These are phyloP conservation scores for Chiua virens DNA, from an alignment of 768 basidiomycete genomes.

Conservation along the genomic window DNA sequence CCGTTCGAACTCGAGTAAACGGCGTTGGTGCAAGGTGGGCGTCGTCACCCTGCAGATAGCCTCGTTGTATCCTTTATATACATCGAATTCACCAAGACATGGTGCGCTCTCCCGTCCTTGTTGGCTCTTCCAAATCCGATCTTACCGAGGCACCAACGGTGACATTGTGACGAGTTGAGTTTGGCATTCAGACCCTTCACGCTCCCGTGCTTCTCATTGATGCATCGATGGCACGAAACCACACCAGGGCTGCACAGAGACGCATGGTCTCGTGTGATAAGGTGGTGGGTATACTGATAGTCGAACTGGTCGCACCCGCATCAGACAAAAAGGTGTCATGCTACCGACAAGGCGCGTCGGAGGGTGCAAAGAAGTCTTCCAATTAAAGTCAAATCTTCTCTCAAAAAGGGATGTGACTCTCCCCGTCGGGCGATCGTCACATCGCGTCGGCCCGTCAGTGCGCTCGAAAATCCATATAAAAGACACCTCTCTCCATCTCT, in stretches of 20 bases:
- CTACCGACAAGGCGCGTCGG: slow-evolving; percentile 17
- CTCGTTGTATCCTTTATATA: too few relatives aligned
- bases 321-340: slow-evolving; percentile 24
- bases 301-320: slow-evolving; percentile 18
- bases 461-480: slow-evolving; percentile 37
- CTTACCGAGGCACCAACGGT: slow-evolving; percentile 21
- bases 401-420: slow-evolving; percentile 33
- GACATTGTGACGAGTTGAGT: slow-evolving; percentile 21
- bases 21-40: slow-evolving; percentile 15
- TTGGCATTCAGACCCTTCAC: slow-evolving; percentile 16
- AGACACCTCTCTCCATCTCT: slow-evolving; percentile 16
- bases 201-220: not conserved
- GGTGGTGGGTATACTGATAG: slow-evolving; percentile 22
- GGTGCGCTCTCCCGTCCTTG: not conserved
- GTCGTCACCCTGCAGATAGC: not conserved
- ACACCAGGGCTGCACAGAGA: not conserved
- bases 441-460: slow-evolving; percentile 18
- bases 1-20: slow-evolving; percentile 9
- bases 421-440: slow-evolving; percentile 32
- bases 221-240: not conserved
- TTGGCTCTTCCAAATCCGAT: slow-evolving; percentile 4
- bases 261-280: slow-evolving; percentile 5
- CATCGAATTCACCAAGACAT: not conserved
- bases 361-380: slow-evolving; percentile 32
- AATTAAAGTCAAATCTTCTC: slow-evolving; percentile 29